Evolutionary conservation across 2,329 filamentous ascomycete genomes (phyloP).

Genomic region (Fusarium sp.): DNA sequence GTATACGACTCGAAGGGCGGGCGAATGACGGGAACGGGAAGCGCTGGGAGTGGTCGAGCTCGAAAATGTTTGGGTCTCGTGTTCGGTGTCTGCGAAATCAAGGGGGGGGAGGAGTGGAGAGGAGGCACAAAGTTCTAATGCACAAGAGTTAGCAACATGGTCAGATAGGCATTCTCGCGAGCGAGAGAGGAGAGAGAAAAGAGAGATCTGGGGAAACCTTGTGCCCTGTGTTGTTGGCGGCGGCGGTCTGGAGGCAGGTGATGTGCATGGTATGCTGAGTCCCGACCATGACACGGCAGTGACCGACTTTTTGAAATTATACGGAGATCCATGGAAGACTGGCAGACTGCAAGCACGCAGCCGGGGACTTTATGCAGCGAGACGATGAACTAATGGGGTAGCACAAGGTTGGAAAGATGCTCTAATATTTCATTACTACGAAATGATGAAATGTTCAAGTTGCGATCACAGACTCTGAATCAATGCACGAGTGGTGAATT

Average conservation of each 20-base stretch:
- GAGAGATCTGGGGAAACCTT: background rate
- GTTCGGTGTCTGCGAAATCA: background rate
- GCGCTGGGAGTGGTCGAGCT: background rate
- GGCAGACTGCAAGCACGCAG: slow-evolving; percentile 10
- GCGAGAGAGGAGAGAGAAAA: background rate
- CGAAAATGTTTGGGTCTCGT: background rate
- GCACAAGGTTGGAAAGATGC: background rate
- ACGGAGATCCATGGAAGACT: background rate
- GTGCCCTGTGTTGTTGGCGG: background rate
- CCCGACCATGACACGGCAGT: slow-evolving; percentile 4
- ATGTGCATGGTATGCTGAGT: slow-evolving; percentile 11
- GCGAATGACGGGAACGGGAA: background rate
- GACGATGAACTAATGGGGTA: slow-evolving; percentile 14
- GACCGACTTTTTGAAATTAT: slow-evolving; percentile 26
- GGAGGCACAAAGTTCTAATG: background rate
- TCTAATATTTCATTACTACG: background rate
- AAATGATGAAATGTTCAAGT: background rate
- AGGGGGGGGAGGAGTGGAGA: background rate
- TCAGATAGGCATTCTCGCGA: background rate
- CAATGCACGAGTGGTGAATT: background rate
- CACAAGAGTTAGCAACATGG: background rate
- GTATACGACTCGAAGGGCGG: background rate
- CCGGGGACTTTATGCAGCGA: slow-evolving; percentile 5
- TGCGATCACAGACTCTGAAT: slow-evolving; percentile 1
- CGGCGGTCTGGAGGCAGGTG: slow-evolving; percentile 7